These are phyloP conservation scores for Epichloe coenophiala DNA, from an alignment of 2,329 filamentous ascomycete species.

Conservation along the genomic window DNA sequence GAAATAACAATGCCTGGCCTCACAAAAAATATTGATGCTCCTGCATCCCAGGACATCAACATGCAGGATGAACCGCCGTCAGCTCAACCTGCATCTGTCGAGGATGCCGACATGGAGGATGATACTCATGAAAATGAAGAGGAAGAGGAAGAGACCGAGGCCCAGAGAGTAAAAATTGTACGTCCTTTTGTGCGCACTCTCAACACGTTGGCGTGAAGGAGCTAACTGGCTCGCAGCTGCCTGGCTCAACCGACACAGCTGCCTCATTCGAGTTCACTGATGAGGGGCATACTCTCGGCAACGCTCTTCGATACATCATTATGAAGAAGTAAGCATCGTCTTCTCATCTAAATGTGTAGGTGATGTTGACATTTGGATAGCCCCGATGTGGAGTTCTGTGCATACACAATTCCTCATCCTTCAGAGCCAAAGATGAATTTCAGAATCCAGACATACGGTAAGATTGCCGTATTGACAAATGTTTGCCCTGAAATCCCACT, in stretches of 20 bases:
- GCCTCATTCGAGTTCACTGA: conserved; percentile 91
- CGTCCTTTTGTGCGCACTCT: conserved; percentile 8
- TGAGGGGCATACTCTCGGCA: conserved; percentile 91
- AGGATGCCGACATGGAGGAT: conserved; percentile 21
- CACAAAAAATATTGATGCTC: conserved; percentile 21
- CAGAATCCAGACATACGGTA: conserved; percentile 93
- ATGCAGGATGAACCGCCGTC: conserved; percentile 33
- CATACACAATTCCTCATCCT: conserved; percentile 93
- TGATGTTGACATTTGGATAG: conserved; percentile 30
- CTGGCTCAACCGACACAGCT: conserved; percentile 72
- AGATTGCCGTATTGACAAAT: conserved; percentile 16
- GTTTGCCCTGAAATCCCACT: conserved; percentile 1
- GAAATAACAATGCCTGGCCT: conserved; percentile 23
- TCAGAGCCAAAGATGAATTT: conserved; percentile 95
- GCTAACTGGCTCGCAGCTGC: conserved; percentile 43
- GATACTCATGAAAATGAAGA: conserved; percentile 18
- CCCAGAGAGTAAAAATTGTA: conserved; percentile 51
- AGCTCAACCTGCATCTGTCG: conserved; percentile 20
- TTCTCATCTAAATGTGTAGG: neutral
- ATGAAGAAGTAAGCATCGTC: conserved; percentile 76
- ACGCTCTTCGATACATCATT: conserved; percentile 85
- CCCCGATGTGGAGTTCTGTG: conserved; percentile 93
- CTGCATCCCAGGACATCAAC: conserved; percentile 20
- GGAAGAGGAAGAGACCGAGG: conserved; percentile 33
- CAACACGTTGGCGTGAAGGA: neutral